A percentile compares a stretch with the other conserved stretches of the same genome.
phyloP scores from a whole-genome alignment of 2,329 filamentous ascomycete genomes.

The Hirsutella minnesotensis region DNA sequence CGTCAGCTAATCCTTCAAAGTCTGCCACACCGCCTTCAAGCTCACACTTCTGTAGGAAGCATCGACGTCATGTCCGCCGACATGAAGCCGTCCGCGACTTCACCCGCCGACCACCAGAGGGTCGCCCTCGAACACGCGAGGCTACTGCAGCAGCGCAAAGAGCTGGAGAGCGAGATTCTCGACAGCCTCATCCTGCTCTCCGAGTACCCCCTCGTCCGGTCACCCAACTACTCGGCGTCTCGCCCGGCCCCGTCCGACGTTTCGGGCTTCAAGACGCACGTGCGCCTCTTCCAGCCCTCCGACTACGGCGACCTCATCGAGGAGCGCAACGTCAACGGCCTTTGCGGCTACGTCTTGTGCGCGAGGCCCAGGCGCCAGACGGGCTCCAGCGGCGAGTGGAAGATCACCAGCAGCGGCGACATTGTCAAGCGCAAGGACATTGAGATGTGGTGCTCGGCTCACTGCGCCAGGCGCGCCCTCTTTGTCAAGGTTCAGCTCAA shows the following conservation, averaged over 20 bases:
- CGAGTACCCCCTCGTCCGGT: slow-evolving; percentile 34
- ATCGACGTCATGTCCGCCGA: slow-evolving; percentile 11
- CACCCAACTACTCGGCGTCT: slow-evolving; percentile 26
- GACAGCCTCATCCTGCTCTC: slow-evolving; percentile 61
- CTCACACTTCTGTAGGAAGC: background rate
- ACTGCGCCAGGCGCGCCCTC: slow-evolving; percentile 67
- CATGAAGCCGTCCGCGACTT: slow-evolving; percentile 25
- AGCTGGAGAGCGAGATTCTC: slow-evolving; percentile 63
- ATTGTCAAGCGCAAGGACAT: slow-evolving; percentile 62
- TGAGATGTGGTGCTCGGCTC: slow-evolving; percentile 77
- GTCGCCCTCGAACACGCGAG: slow-evolving; percentile 73
- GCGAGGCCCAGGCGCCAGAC: slow-evolving; percentile 46
- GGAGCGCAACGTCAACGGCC: slow-evolving; percentile 73
- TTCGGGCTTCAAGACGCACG: slow-evolving; percentile 48
- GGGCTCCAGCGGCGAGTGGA: slow-evolving; percentile 50
- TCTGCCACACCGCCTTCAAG: background rate
- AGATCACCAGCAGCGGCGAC: slow-evolving; percentile 41
- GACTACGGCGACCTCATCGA: slow-evolving; percentile 85
- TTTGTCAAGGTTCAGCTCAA: slow-evolving; percentile 83
- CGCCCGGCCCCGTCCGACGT: slow-evolving; percentile 46
- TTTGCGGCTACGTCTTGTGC: slow-evolving; percentile 81
- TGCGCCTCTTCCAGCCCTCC: slow-evolving; percentile 67
- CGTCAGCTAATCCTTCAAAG: too few species aligned
- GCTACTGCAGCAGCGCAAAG: slow-evolving; percentile 72
- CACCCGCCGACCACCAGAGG: slow-evolving; percentile 33